phyloP scores from a whole-genome alignment of 129 eudicot species.

The Logfia minima region DNA sequence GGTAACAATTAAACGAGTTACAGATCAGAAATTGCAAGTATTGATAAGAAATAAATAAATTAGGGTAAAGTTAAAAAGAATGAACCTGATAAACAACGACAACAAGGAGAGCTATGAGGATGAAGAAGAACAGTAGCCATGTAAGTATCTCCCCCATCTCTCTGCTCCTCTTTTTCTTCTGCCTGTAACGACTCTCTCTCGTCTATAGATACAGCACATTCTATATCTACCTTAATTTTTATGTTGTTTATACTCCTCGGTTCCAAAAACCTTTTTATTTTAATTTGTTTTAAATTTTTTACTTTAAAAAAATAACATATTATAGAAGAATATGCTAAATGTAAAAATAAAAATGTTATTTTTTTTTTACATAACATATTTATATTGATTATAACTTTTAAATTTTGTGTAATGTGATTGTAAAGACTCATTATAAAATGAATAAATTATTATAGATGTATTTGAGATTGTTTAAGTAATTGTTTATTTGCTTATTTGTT shows the following conservation, averaged over 20 bases:
- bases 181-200: neutral
- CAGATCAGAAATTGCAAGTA: constrained; percentile 24
- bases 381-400: no score
- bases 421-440: no score
- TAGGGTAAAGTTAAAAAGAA: neutral
- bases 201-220: neutral
- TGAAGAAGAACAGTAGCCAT: constrained; percentile 88
- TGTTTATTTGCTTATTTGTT: no score
- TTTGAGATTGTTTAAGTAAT: no score
- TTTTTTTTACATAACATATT: no score
- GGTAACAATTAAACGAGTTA: constrained; percentile 1
- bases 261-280: no score
- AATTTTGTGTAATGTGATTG: no score
- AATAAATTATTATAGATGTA: no score
- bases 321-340: no score
- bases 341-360: no score
- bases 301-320: no score
- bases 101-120: constrained; percentile 68
- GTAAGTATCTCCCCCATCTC: constrained; percentile 56
- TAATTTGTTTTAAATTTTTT: no score
- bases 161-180: constrained; percentile 12
- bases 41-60: neutral
- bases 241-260: neutral
- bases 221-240: neutral
- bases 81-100: constrained; percentile 86